Conservation (phyloP, 2,329 filamentous ascomycete species). For the Microsporum ferrugineum region DNA sequence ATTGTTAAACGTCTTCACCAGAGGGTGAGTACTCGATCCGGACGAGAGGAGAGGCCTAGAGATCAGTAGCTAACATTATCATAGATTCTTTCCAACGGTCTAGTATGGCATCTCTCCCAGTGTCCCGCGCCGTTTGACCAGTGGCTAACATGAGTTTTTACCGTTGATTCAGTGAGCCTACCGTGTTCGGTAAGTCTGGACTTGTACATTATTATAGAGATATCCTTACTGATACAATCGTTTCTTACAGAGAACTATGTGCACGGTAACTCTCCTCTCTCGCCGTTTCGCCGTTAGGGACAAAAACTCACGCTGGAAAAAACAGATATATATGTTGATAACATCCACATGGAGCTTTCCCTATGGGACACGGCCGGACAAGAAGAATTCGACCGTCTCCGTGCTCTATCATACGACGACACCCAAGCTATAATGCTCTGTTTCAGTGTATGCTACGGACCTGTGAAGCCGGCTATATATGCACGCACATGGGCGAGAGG, state of each 20-base stretch:
- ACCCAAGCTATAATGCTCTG: constrained; percentile 98
- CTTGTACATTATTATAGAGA: neutral
- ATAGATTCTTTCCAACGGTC: constrained; percentile 89
- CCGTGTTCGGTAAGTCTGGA: constrained; percentile 58
- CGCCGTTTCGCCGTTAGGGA: neutral
- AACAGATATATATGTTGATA: constrained; percentile 93
- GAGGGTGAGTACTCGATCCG: constrained; percentile 54
- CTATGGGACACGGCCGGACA: constrained; percentile 98
- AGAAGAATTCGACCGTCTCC: constrained; percentile 95
- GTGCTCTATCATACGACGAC: constrained; percentile 93
- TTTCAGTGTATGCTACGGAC: constrained; percentile 56
- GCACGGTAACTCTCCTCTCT: constrained; percentile 53
- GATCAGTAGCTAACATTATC: neutral
- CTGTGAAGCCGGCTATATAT: neutral
- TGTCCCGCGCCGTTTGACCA: constrained; percentile 17
- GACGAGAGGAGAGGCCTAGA: neutral
- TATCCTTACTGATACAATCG: constrained; percentile 8
- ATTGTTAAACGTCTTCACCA: constrained; percentile 92
- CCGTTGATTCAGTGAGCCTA: constrained; percentile 57
- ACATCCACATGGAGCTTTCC: constrained; percentile 90
- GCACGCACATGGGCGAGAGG: neutral
- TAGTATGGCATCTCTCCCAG: constrained; percentile 47
- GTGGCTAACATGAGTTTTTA: constrained; percentile 6
- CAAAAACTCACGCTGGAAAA: neutral
- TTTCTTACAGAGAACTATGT: constrained; percentile 73